Conservation (phyloP, 2,329 filamentous ascomycete genomes). For the Xylaria sp. region DNA sequence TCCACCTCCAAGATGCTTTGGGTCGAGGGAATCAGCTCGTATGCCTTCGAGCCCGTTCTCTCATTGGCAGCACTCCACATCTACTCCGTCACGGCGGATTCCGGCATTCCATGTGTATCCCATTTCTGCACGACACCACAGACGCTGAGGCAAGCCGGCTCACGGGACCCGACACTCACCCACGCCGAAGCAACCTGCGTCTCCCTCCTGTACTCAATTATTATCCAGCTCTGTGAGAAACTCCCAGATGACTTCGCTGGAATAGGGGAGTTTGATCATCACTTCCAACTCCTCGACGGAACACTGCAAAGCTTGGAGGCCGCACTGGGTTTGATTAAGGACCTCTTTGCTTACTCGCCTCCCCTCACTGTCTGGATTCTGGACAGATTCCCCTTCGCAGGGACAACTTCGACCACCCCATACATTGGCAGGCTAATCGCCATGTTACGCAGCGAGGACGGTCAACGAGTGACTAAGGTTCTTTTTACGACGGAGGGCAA, state of each 20-base stretch:
- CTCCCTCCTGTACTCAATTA: not conserved
- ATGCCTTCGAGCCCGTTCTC: not conserved
- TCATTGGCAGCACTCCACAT: not conserved
- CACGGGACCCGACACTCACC: not conserved
- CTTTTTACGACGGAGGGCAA: not conserved
- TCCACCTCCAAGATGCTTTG: not conserved
- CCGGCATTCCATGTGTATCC: not conserved
- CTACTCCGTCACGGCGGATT: not conserved
- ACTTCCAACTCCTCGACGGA: not conserved
- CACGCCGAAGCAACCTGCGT: not conserved
- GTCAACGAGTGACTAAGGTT: not conserved
- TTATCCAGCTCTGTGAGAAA: not conserved
- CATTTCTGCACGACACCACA: not conserved
- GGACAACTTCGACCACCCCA: not conserved
- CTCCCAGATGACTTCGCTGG: not conserved
- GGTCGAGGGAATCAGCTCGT: not conserved
- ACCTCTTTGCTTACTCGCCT: not conserved
- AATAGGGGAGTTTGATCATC: not conserved
- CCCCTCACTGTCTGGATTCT: not conserved
- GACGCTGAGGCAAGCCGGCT: not conserved
- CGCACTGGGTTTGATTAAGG: not conserved
- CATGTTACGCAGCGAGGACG: not conserved
- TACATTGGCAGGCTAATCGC: not conserved
- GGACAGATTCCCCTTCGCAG: not conserved
- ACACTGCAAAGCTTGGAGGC: not conserved